phyloP scores from a whole-genome alignment of 345 rosid species.

The Hirschfeldia incana region DNA sequence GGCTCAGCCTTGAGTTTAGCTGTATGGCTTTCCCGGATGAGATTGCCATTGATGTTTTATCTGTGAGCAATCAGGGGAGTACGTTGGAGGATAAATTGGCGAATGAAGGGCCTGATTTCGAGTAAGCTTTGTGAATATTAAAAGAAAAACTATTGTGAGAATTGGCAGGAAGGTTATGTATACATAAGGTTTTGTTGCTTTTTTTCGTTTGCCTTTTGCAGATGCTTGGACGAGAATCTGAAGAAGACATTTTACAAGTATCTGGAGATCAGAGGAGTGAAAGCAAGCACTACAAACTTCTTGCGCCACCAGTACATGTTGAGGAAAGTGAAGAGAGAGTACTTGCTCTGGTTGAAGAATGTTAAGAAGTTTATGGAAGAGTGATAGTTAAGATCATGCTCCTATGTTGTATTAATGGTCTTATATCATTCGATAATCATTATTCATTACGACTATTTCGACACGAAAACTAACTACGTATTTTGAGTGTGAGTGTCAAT shows the following conservation, averaged over 20 bases:
- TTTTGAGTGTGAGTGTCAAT: background rate
- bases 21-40: conserved; percentile 71
- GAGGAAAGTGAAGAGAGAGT: conserved; percentile 72
- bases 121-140: conserved; percentile 50
- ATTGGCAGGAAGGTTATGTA: background rate
- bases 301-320: conserved; percentile 75
- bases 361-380: conserved; percentile 65
- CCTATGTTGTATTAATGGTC: too few species aligned
- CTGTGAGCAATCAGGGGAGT: conserved; percentile 47
- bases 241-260: conserved; percentile 79
- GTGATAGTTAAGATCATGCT: background rate
- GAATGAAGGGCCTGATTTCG: conserved; percentile 87
- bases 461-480: too few species aligned
- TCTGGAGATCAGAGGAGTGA: conserved; percentile 81
- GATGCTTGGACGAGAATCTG: conserved; percentile 89
- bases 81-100: conserved; percentile 53
- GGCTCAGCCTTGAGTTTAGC: conserved; percentile 61
- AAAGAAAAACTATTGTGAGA: background rate
- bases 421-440: too few species aligned
- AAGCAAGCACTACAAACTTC: conserved; percentile 71
- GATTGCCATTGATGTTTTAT: conserved; percentile 61
- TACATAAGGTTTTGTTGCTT: conserved; percentile 17
- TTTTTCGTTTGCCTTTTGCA: conserved; percentile 30
- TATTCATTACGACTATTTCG: too few species aligned
- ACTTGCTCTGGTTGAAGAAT: conserved; percentile 69